Percentiles rank a stretch among this genome's conserved stretches.
Evolutionary conservation across 805 yeast species (phyloP).

Genomic region (Metschnikowia continentalis): DNA sequence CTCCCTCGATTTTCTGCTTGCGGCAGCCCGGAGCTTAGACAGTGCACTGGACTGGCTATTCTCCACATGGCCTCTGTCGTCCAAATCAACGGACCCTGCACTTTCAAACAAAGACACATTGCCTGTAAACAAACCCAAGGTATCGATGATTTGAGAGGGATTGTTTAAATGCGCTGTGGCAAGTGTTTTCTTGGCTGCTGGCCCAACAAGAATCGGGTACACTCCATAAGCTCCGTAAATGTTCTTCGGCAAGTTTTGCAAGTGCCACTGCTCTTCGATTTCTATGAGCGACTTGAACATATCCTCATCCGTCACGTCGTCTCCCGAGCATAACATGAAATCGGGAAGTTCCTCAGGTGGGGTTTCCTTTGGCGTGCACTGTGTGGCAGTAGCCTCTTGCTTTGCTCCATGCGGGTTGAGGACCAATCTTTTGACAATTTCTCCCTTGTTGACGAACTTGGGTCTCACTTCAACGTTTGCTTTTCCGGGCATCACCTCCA

Average conservation of each 20-base stretch:
- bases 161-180: conserved; percentile 84
- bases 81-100: conserved; percentile 70
- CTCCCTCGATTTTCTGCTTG: conserved; percentile 7
- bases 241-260: conserved; percentile 39
- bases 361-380: conserved; percentile 22
- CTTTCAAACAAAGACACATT: conserved; percentile 73
- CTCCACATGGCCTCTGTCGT: conserved; percentile 69
- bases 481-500: conserved; percentile 95
- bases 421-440: conserved; percentile 80
- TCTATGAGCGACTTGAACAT: conserved; percentile 80
- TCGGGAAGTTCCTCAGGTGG: conserved; percentile 59
- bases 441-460: conserved; percentile 91
- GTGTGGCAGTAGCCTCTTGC: conserved; percentile 35
- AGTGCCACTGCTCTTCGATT: conserved; percentile 53
- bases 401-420: conserved; percentile 56
- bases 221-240: conserved; percentile 56
- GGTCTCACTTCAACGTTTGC: conserved; percentile 98
- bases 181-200: conserved; percentile 78
- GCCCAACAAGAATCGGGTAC: conserved; percentile 88
- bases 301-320: conserved; percentile 95
- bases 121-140: conserved; percentile 77
- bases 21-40: conserved; percentile 34
- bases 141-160: conserved; percentile 79
- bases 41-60: conserved; percentile 42
- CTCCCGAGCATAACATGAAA: conserved; percentile 87